phyloP scores from a whole-genome alignment of 805 yeast species.

The Jamesozyma gamospora region DNA sequence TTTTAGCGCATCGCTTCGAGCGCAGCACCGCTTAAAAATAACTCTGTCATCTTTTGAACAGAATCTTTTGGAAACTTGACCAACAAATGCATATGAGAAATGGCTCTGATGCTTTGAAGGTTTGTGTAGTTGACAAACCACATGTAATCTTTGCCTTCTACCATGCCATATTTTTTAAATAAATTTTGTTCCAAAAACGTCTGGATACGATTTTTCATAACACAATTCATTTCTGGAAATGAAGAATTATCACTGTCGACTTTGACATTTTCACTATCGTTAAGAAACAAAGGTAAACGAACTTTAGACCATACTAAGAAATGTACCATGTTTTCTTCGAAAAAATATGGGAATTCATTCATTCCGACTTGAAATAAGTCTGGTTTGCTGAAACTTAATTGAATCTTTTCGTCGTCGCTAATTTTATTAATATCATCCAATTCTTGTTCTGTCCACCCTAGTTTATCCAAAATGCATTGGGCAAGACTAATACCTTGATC shows the following conservation, averaged over 20 bases:
- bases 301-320: constrained; percentile 60
- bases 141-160: constrained; percentile 29
- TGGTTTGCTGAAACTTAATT: constrained; percentile 20
- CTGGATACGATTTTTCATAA: constrained; percentile 38
- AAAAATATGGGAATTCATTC: constrained; percentile 62
- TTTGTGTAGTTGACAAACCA: constrained; percentile 72
- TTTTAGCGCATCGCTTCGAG: background rate
- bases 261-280: constrained; percentile 26
- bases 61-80: constrained; percentile 22
- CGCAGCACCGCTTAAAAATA: too few relatives aligned
- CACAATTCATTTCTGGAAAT: constrained; percentile 26
- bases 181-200: constrained; percentile 40
- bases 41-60: background rate
- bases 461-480: constrained; percentile 39
- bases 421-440: constrained; percentile 11
- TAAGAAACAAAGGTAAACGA: constrained; percentile 42
- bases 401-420: constrained; percentile 13
- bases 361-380: constrained; percentile 33
- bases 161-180: constrained; percentile 23
- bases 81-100: constrained; percentile 65
- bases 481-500: constrained; percentile 33
- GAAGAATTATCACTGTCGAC: constrained; percentile 21
- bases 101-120: constrained; percentile 54
- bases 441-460: constrained; percentile 40
- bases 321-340: constrained; percentile 43